Conservation (phyloP, 768 basidiomycete genomes). For the Hortiboletus campestris region DNA sequence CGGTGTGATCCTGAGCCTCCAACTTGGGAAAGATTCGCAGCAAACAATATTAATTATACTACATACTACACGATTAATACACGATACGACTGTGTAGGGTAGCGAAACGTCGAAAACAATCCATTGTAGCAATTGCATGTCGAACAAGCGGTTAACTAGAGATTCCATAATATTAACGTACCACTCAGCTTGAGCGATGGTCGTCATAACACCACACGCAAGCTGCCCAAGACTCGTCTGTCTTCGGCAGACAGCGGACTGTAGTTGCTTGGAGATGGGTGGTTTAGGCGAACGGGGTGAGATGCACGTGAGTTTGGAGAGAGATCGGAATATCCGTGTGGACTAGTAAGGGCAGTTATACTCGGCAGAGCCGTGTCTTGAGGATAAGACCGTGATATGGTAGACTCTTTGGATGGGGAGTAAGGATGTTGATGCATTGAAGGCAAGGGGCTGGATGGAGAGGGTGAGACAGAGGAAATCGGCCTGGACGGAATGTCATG, state of each 20-base stretch:
- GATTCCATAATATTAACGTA: constrained; percentile 4
- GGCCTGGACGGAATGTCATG: constrained; percentile 14
- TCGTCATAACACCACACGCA: constrained; percentile 50
- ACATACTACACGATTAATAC: neutral
- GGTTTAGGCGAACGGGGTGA: constrained; percentile 19
- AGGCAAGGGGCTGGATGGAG: constrained; percentile 14
- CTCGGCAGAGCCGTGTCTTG: constrained; percentile 20
- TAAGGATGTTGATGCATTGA: constrained; percentile 10
- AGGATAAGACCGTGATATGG: constrained; percentile 3
- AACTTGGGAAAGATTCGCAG: neutral
- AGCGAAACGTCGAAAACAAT: neutral
- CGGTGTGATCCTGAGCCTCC: neutral
- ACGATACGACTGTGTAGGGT: constrained; percentile 2
- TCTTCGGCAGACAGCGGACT: constrained; percentile 53
- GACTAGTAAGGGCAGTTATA: constrained; percentile 17
- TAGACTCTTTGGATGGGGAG: neutral
- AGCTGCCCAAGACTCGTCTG: constrained; percentile 53
- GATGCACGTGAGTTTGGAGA: constrained; percentile 1
- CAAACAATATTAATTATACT: neutral
- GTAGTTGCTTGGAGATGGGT: constrained; percentile 31
- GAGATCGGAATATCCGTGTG: constrained; percentile 2
- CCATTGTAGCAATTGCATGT: neutral
- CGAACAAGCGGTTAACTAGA: neutral
- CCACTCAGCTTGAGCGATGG: neutral
- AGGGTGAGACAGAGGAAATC: constrained; percentile 14